Base-by-base conservation (phyloP, 1,284 basidiomycete genomes). In the Blastosporella zonata region DNA sequence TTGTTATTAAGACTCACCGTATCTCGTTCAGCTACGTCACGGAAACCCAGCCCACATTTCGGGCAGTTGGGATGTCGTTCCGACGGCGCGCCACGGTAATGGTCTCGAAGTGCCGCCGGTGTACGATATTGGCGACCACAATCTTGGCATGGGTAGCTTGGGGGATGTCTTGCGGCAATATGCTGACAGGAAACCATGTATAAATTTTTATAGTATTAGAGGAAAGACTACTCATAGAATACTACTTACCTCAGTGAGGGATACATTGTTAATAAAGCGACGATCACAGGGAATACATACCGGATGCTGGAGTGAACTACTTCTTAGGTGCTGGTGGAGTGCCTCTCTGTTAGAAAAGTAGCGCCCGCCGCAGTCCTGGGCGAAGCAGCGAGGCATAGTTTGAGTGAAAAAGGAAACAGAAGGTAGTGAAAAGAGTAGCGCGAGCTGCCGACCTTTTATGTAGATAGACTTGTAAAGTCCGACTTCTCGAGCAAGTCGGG, bases 41-140 rank as follows among this genome's bases (percentile, higher is more conserved):
- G 38, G 21, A 52, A 55, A 21, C 53, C 53, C 22, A 46, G 35
- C n/a, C 53, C 53, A n/a, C 53, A 55, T 4, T 35, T 40, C 1
- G 35, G 27, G 27, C 53, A 55, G 22, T 55, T 55, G 7, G 53
- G 53, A 38, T 55, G 53, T 22, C 42, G 42, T 13, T 49, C 47
- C 21, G 37, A 27, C 5, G 53, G 43, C 7, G 53, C 46, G 0
- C 53, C 53, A 25, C 53, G 43, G 36, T 52, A 55, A 17, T 55
- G 53, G 20, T 52, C 50, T 4, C 40, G 31, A 1, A 54, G 36
- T 4, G 43, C 43, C 20, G 9, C n/a, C 3, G 41, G 20, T 20
- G 46, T 28, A 6, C 28, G n/a, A 21, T 46, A 55, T 3, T 33
- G 25, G 1, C 46, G 29, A 2, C 29, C 20, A 13, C 53, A 55